Evolutionary conservation across 2,329 filamentous ascomycete species (phyloP).

Genomic region (Colletotrichum zoysiae): DNA sequence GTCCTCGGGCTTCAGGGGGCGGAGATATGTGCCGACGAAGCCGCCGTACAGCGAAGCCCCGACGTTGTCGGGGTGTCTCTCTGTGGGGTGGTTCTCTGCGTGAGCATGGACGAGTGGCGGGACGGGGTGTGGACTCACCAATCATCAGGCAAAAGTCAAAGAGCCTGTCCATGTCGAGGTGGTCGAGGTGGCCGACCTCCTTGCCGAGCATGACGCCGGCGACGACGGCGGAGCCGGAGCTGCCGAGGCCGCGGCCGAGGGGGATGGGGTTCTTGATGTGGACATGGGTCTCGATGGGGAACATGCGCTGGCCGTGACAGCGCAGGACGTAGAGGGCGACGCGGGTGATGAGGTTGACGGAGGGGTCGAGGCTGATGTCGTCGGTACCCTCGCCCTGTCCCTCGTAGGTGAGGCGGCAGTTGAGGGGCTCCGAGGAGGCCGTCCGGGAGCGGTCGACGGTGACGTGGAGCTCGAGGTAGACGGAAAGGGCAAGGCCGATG

Average conservation of each 20-base stretch:
- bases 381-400: slow-evolving; percentile 78
- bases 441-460: slow-evolving; percentile 73
- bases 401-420: slow-evolving; percentile 93
- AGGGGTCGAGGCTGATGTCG: slow-evolving; percentile 85
- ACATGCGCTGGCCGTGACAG: slow-evolving; percentile 88
- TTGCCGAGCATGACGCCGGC: slow-evolving; percentile 94
- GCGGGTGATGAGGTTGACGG: slow-evolving; percentile 92
- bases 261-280: slow-evolving; percentile 98
- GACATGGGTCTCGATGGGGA: slow-evolving; percentile 88
- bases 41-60: slow-evolving; percentile 95
- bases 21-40: slow-evolving; percentile 96
- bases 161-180: slow-evolving; percentile 78
- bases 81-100: slow-evolving; percentile 50
- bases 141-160: slow-evolving; percentile 99
- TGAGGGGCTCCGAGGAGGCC: slow-evolving; percentile 73
- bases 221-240: slow-evolving; percentile 94
- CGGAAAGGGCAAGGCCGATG: slow-evolving; percentile 92
- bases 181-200: slow-evolving; percentile 82
- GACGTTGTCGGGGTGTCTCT: slow-evolving; percentile 94
- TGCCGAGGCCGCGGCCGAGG: slow-evolving; percentile 91
- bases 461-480: slow-evolving; percentile 92
- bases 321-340: slow-evolving; percentile 94
- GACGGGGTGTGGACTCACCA: slow-evolving; percentile 60
- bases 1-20: slow-evolving; percentile 90
- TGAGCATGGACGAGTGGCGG: neutral